These are phyloP conservation scores for Exobasidium rhododendri DNA, from an alignment of 1,284 basidiomycete species.

Conservation along the genomic window DNA sequence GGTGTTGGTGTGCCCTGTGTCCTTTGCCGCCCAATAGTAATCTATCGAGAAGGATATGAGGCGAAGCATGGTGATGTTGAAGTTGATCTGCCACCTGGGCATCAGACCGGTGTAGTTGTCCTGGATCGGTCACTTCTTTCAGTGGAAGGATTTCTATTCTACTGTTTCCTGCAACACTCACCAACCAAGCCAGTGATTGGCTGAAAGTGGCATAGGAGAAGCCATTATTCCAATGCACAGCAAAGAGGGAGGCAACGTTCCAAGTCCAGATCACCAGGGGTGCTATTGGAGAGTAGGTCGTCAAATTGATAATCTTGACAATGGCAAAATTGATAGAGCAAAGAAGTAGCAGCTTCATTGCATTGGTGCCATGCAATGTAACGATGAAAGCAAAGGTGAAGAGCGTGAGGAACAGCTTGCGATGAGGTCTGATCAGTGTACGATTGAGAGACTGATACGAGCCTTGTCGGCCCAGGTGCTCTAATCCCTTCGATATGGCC, in stretches of 20 bases:
- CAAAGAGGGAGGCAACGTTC: slow-evolving; percentile 72
- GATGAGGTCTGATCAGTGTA: not conserved
- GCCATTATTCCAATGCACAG: slow-evolving; percentile 74
- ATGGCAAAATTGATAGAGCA: slow-evolving; percentile 70
- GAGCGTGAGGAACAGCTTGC: slow-evolving; percentile 55
- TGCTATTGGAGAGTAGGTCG: slow-evolving; percentile 54
- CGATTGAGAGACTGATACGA: not conserved
- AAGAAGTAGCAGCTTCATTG: slow-evolving; percentile 74
- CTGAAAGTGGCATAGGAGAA: slow-evolving; percentile 68
- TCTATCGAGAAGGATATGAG: slow-evolving; percentile 91
- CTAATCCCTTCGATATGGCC: slow-evolving; percentile 43
- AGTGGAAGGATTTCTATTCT: not conserved
- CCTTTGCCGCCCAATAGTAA: slow-evolving; percentile 67
- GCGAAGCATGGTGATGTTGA: slow-evolving; percentile 95
- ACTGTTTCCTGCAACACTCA: slow-evolving; percentile 55
- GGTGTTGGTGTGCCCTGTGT: not conserved
- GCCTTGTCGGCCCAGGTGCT: not conserved
- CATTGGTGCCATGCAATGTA: slow-evolving; percentile 80
- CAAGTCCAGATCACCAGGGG: slow-evolving; percentile 68
- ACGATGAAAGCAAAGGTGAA: slow-evolving; percentile 71
- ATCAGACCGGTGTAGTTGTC: slow-evolving; percentile 68
- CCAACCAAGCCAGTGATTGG: slow-evolving; percentile 61
- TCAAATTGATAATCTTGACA: slow-evolving; percentile 38
- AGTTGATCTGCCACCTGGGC: slow-evolving; percentile 88
- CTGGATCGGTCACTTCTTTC: slow-evolving; percentile 57